Conservation (phyloP, 2,329 filamentous ascomycete species). For the Elsinoe ampelina region DNA sequence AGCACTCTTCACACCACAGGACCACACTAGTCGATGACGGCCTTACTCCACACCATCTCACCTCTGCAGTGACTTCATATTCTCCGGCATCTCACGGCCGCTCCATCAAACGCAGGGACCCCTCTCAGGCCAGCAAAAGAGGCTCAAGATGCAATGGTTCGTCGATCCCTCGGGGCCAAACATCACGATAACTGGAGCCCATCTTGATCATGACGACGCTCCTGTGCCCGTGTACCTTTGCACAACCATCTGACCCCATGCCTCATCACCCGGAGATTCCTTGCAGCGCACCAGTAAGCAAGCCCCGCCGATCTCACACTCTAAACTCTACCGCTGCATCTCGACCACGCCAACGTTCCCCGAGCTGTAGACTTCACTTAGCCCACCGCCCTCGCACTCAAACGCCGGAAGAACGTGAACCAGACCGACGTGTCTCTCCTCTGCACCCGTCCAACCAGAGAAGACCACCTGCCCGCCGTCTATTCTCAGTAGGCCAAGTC, state of each 20-base stretch:
- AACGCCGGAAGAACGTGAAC: too few species aligned
- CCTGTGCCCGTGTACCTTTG: too few species aligned
- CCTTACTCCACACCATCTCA: background rate
- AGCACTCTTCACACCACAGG: background rate
- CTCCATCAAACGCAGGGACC: background rate
- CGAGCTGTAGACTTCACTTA: too few species aligned
- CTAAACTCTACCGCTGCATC: background rate
- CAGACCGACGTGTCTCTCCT: too few species aligned
- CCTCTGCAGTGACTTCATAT: too few species aligned
- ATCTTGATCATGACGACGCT: background rate
- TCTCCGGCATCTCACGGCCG: background rate
- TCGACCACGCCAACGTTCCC: background rate
- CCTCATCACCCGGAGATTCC: background rate
- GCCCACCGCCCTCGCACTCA: too few species aligned
- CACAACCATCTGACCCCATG: background rate
- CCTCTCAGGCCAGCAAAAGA: background rate
- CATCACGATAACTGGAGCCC: background rate
- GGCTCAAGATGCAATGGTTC: background rate
- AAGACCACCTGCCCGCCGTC: too few species aligned
- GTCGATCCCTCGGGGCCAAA: background rate
- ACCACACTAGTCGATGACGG: slow-evolving; percentile 1
- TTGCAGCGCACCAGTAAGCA: background rate
- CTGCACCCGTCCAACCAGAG: too few species aligned
- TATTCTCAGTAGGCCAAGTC: too few species aligned
- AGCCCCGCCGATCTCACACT: background rate